Conservation (phyloP, 495 filamentous ascomycete species). For the Amorphotheca resinae region DNA sequence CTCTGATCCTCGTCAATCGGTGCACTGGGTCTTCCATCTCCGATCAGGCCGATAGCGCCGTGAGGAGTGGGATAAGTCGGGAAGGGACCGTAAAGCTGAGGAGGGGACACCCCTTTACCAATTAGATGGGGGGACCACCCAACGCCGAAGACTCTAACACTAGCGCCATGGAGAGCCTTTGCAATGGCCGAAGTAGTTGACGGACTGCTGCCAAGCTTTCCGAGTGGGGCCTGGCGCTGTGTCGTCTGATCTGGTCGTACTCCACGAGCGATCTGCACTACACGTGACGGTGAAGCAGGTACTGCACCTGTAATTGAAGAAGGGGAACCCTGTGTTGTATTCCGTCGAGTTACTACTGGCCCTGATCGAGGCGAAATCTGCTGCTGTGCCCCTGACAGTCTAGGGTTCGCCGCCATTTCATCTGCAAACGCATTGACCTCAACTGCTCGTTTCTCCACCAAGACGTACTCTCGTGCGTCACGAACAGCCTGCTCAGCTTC, state of each 20-base stretch:
- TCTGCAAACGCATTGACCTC: slow-evolving; percentile 97
- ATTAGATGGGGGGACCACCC: slow-evolving; percentile 55
- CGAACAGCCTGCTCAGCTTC: slow-evolving; percentile 75
- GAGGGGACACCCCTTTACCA: slow-evolving; percentile 61
- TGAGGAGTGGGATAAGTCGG: slow-evolving; percentile 62
- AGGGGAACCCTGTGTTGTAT: slow-evolving; percentile 49
- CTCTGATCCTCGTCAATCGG: slow-evolving; percentile 69
- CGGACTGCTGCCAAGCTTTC: slow-evolving; percentile 67
- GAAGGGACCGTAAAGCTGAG: slow-evolving; percentile 66
- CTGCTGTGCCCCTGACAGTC: slow-evolving; percentile 28
- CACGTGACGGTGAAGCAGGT: slow-evolving; percentile 40
- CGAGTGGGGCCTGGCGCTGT: slow-evolving; percentile 60
- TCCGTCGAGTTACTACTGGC: slow-evolving; percentile 52
- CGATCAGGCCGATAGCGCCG: slow-evolving; percentile 39
- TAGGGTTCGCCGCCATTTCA: slow-evolving; percentile 67
- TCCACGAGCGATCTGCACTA: slow-evolving; percentile 55
- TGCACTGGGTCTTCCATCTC: slow-evolving; percentile 48
- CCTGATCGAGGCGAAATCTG: slow-evolving; percentile 28
- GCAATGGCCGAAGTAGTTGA: slow-evolving; percentile 81
- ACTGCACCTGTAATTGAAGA: slow-evolving; percentile 44
- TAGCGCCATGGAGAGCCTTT: slow-evolving; percentile 90
- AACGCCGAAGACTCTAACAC: slow-evolving; percentile 67
- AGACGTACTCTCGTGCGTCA: slow-evolving; percentile 85
- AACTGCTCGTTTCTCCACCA: slow-evolving; percentile 88
- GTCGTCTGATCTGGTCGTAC: slow-evolving; percentile 51